Conservation (phyloP, 2,329 filamentous ascomycete genomes). For the Fusarium sp. region DNA sequence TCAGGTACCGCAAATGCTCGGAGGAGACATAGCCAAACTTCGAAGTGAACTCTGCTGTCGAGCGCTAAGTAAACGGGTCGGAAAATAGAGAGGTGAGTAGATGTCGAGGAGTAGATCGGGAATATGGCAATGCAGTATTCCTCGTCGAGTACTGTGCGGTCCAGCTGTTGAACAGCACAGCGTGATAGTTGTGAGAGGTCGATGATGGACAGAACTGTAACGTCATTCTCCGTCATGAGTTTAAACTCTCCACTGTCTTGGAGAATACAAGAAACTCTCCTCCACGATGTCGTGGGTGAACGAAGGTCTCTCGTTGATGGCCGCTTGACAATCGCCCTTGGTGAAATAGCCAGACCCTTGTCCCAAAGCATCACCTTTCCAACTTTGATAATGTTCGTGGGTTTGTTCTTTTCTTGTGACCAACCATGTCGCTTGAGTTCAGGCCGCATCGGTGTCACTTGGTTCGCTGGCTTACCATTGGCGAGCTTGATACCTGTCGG, state of each 20-base stretch:
- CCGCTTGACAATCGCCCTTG: constrained; percentile 68
- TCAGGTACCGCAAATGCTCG: constrained; percentile 93
- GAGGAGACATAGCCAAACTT: constrained; percentile 95
- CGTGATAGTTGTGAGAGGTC: constrained; percentile 90
- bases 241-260: constrained; percentile 96
- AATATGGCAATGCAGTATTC: constrained; percentile 97
- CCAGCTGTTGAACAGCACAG: constrained; percentile 89
- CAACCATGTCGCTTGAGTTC: constrained; percentile 60
- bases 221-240: constrained; percentile 87
- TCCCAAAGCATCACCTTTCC: constrained; percentile 94
- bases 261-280: constrained; percentile 89
- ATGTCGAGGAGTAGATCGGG: constrained; percentile 85
- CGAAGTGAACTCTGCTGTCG: constrained; percentile 89
- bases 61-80: constrained; percentile 91
- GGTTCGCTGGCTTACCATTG: constrained; percentile 56
- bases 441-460: constrained; percentile 55
- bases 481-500: constrained; percentile 69
- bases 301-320: constrained; percentile 70
- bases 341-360: constrained; percentile 72
- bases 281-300: constrained; percentile 76
- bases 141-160: constrained; percentile 90
- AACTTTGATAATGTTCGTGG: constrained; percentile 89
- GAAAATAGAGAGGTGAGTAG: constrained; percentile 79
- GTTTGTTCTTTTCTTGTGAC: constrained; percentile 52
- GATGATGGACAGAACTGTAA: constrained; percentile 82